Conservation (phyloP, 345 rosid genomes). For the Mallotus nudiflorus region DNA sequence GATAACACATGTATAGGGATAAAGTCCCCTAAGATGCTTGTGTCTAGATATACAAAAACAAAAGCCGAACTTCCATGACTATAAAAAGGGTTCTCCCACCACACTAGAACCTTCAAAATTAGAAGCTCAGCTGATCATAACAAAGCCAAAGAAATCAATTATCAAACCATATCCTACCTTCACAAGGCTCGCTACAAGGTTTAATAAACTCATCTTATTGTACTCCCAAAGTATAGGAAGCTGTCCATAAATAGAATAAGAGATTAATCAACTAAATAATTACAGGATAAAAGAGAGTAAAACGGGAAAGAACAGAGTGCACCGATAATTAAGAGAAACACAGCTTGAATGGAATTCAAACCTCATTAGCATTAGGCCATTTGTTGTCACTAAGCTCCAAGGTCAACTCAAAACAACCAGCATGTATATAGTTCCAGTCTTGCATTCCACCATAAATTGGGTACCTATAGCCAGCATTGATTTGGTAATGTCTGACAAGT, state of each 20-base stretch:
- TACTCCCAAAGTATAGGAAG: conserved; percentile 86
- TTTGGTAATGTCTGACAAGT: conserved; percentile 9
- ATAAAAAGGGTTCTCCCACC: background rate
- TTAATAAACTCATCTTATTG: conserved; percentile 88
- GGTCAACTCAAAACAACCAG: conserved; percentile 94
- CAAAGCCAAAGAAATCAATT: background rate
- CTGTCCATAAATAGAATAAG: conserved; percentile 35
- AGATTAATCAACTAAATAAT: conserved; percentile 21
- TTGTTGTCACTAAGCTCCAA: conserved; percentile 89
- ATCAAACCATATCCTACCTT: conserved; percentile 46
- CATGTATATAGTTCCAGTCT: conserved; percentile 97
- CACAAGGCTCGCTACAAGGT: conserved; percentile 75
- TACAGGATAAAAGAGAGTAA: background rate
- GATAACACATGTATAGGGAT: background rate
- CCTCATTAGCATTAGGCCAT: conserved; percentile 93
- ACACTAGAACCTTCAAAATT: background rate
- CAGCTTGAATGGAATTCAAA: conserved; percentile 28
- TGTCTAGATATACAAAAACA: background rate
- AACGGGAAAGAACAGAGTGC: background rate
- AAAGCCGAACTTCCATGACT: background rate
- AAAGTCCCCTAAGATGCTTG: background rate
- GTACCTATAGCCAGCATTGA: conserved; percentile 59
- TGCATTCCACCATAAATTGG: conserved; percentile 99
- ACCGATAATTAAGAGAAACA: background rate
- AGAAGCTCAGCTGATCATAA: background rate